These are phyloP conservation scores for Trematosphaeria pertusa DNA, from an alignment of 2,329 filamentous ascomycete species.

Conservation along the genomic window DNA sequence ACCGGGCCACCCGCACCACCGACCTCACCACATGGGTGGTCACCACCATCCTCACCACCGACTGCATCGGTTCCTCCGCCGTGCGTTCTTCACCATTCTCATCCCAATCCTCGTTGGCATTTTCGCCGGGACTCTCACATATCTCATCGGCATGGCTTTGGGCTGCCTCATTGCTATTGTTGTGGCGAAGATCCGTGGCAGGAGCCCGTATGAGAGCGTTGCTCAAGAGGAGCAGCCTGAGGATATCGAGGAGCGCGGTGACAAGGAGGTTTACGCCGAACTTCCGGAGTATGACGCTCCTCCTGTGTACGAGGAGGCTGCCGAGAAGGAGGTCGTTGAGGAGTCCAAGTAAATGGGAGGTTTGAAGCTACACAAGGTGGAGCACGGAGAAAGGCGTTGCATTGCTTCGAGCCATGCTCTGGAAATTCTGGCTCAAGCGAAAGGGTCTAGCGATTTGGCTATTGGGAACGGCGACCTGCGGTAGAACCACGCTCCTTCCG, in stretches of 20 bases:
- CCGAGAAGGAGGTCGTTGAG: slow-evolving; percentile 40
- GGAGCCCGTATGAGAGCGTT: slow-evolving; percentile 41
- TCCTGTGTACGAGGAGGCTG: slow-evolving; percentile 46
- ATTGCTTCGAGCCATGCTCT: neutral
- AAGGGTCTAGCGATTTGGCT: too few relatives aligned
- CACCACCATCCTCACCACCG: slow-evolving; percentile 32
- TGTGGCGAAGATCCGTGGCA: slow-evolving; percentile 63
- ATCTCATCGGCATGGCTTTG: slow-evolving; percentile 70
- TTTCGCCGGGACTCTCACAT: slow-evolving; percentile 70
- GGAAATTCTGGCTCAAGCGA: too few relatives aligned
- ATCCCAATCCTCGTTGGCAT: slow-evolving; percentile 74
- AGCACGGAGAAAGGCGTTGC: neutral
- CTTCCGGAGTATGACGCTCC: slow-evolving; percentile 47
- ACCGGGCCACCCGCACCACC: slow-evolving; percentile 35
- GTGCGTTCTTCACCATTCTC: slow-evolving; percentile 68
- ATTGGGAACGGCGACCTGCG: too few relatives aligned
- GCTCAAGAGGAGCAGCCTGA: slow-evolving; percentile 40
- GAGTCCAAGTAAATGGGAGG: slow-evolving; percentile 30
- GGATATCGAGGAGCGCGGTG: slow-evolving; percentile 22
- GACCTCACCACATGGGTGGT: slow-evolving; percentile 27
- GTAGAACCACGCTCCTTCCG: too few relatives aligned
- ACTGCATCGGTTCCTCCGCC: slow-evolving; percentile 47
- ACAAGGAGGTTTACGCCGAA: slow-evolving; percentile 44
- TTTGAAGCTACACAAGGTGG: too few relatives aligned
- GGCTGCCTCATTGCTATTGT: slow-evolving; percentile 68